These are phyloP conservation scores for Tricholomella constricta DNA, from an alignment of 768 basidiomycete genomes.

Conservation along the genomic window DNA sequence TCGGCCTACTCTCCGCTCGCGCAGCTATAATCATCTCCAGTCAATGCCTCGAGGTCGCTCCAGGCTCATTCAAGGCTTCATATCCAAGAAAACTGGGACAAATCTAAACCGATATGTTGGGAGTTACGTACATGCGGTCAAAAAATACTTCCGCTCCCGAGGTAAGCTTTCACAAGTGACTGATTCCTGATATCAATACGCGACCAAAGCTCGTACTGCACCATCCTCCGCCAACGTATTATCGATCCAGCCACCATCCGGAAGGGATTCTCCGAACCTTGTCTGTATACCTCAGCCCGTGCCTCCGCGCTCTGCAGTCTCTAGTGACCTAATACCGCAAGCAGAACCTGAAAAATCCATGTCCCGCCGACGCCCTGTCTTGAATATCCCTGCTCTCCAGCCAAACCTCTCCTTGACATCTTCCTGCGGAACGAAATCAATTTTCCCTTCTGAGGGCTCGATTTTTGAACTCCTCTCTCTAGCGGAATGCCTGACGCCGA, in stretches of 20 bases:
- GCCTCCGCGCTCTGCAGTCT: no score
- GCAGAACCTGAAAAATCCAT: background rate
- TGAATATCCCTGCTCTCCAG: no score
- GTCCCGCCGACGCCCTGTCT: background rate
- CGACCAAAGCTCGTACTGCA: background rate
- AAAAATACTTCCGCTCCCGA: no score
- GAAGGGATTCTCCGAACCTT: no score
- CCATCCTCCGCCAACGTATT: background rate
- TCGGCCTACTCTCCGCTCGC: background rate
- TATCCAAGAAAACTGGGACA: background rate
- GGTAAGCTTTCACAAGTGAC: no score
- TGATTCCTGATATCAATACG: no score
- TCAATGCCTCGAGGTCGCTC: background rate
- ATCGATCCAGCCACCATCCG: background rate
- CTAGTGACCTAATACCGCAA: no score
- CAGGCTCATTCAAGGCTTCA: background rate
- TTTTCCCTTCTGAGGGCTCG: background rate
- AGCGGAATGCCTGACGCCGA: background rate
- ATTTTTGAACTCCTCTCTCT: background rate
- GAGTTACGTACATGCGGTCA: no score
- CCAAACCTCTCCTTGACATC: background rate
- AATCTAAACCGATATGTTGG: no score
- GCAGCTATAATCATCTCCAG: no score
- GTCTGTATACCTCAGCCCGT: no score
- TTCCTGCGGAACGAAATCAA: no score